A percentile compares a stretch with the other conserved stretches of the same genome.
phyloP scores from a whole-genome alignment of 805 yeast species.

The Wickerhamiella azyma region DNA sequence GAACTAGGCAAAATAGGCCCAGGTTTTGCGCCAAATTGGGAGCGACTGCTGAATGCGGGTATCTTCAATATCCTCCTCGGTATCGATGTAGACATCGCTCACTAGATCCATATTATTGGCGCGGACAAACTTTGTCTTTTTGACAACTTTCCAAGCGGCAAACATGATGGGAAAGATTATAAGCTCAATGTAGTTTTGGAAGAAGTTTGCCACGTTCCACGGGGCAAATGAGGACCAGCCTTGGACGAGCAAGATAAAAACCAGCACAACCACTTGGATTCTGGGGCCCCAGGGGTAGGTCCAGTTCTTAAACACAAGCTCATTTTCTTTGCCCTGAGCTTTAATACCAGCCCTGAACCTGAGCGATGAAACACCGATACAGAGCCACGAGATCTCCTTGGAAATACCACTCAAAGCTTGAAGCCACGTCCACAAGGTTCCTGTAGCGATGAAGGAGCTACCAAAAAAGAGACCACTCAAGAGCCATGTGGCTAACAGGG shows the following conservation, averaged over 20 bases:
- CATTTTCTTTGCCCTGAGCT: conserved; percentile 27
- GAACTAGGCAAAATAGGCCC: no score
- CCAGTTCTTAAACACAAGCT: conserved; percentile 35
- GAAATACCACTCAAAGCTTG: conserved; percentile 49
- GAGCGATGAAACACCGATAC: conserved; percentile 39
- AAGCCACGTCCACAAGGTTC: conserved; percentile 41
- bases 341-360: conserved; percentile 38
- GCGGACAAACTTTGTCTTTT: conserved; percentile 50
- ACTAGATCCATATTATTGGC: conserved; percentile 67
- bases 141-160: conserved; percentile 42
- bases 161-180: conserved; percentile 40
- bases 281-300: conserved; percentile 40
- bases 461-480: conserved; percentile 48
- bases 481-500: conserved; percentile 35
- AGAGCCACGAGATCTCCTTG: conserved; percentile 50
- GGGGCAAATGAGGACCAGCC: conserved; percentile 54
- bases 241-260: conserved; percentile 41
- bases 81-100: conserved; percentile 51
- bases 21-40: no score
- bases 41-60: neutral
- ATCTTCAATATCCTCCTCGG: conserved; percentile 34
- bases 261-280: conserved; percentile 34
- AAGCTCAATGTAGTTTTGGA: conserved; percentile 53
- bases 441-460: conserved; percentile 39
- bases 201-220: conserved; percentile 51